Percentiles rank a stretch among this genome's conserved stretches.
phyloP scores from a whole-genome alignment of 306 rosid genomes.

The Fragaria ananassa region DNA sequence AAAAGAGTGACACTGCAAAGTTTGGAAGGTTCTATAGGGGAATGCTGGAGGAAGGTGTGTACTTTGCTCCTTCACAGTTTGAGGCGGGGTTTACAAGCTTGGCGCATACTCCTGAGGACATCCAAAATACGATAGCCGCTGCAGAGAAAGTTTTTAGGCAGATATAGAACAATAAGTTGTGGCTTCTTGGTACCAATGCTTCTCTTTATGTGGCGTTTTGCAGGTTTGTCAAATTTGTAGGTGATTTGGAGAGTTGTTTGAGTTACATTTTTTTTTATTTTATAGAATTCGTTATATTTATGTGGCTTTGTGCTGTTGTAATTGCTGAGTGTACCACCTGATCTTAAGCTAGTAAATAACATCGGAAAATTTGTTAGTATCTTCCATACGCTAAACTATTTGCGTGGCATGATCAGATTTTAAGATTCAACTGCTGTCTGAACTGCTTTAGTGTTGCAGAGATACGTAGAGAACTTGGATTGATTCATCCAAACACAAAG shows the following conservation, averaged over 20 bases:
- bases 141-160: conserved; percentile 80
- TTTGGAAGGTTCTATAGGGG: conserved; percentile 80
- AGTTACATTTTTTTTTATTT: neutral
- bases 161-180: conserved; percentile 35
- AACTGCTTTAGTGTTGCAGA: too few relatives aligned
- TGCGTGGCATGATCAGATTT: neutral
- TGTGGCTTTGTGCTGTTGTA: neutral
- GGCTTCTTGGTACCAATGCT: neutral
- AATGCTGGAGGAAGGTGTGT: conserved; percentile 91
- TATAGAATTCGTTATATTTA: neutral
- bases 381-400: neutral
- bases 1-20: conserved; percentile 72
- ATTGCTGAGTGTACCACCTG: conserved; percentile 1
- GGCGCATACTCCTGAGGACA: conserved; percentile 79
- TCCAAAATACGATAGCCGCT: conserved; percentile 82
- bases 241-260: neutral
- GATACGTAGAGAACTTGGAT: neutral
- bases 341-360: conserved; percentile 4
- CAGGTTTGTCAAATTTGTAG: conserved; percentile 12
- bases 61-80: conserved; percentile 92
- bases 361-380: neutral
- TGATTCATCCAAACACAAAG: too few relatives aligned
- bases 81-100: conserved; percentile 98
- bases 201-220: neutral
- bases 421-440: neutral